Base-by-base conservation (phyloP, 2,329 filamentous ascomycete genomes). In the Arthrobotrys sphaeroides region DNA sequence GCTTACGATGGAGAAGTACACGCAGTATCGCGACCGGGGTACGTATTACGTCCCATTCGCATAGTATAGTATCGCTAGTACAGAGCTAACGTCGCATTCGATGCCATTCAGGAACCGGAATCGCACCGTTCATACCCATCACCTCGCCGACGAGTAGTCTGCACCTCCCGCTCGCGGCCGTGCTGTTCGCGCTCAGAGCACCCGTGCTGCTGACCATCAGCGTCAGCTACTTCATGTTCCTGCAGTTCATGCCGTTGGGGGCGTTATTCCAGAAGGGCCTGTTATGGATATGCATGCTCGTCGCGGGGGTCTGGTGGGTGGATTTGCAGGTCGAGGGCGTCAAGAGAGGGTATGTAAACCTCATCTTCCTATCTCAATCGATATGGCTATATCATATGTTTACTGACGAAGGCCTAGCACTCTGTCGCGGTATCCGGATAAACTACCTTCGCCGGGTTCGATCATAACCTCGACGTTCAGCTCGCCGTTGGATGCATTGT, bases 301-400 rank as follows among this genome's bases (percentile, higher is more conserved):
- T 96, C 73, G 93, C 94, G 0, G 94, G 95, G 26, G 92, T 99
- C 70, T 98, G 94, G 93, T 98, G 94, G 94, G 90, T 97, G 68
- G 95, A 99, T 83, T 85, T 99, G n/a, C 94, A 97, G 83, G 92
- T 99, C 78, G 95, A 99, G 82, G 94, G 94, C 72, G 95, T 99
- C 64, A 94, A 92, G 83, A 92, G 93, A 84, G 95, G 95, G 84
- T 94, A 82, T 67, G 85, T 81, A 33, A 43, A 24, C 55, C 10
- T 22, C 1, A 13, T 12, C 22, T n/a, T 57, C 13, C 31, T 42
- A n/a, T 6, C 5, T 47, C 47, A 13, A 12, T 49, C 59, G 22
- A 59, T 55, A 49, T n/a, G n/a, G n/a, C 7, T 18, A 24, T 49
- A 36, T 38, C 55, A 60, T 43, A 60, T 60, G 38, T 60, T 67